These are phyloP conservation scores for Sporothrix humicola DNA, from an alignment of 2,329 filamentous ascomycete species.

Conservation along the genomic window DNA sequence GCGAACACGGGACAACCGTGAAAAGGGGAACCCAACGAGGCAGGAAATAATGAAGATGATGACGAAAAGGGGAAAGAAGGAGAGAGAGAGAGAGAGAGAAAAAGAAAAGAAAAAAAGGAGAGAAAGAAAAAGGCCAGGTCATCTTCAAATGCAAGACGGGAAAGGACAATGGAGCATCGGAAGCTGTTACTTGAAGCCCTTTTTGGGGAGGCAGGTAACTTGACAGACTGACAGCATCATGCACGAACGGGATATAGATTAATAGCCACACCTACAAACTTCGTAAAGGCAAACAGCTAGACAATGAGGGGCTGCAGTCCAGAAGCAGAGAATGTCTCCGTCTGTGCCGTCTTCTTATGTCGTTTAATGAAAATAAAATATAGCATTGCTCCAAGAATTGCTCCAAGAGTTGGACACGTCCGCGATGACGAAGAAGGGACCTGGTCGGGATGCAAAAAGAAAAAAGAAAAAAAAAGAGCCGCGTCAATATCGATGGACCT, in stretches of 20 bases:
- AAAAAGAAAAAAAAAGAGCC: neutral
- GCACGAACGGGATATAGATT: constrained; percentile 29
- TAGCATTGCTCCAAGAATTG: no score
- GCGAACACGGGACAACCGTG: constrained; percentile 10
- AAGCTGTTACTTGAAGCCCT: no score
- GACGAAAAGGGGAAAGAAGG: neutral
- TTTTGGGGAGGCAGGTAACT: neutral
- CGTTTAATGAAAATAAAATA: no score
- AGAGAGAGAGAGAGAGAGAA: neutral
- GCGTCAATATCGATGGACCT: neutral
- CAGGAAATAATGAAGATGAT: neutral
- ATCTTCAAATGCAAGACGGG: neutral
- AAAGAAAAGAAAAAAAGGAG: neutral
- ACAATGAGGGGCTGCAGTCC: neutral
- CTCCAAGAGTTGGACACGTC: neutral
- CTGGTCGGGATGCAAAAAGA: neutral
- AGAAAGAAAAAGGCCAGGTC: neutral
- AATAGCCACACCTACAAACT: constrained; percentile 21
- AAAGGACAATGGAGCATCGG: neutral
- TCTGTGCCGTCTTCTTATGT: neutral
- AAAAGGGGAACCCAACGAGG: neutral
- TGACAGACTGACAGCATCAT: neutral
- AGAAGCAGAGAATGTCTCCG: constrained; percentile 15
- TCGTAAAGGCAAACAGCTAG: no score
- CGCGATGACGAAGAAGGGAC: constrained; percentile 2